A percentile compares a stretch with the other conserved stretches of the same genome.
phyloP scores from a whole-genome alignment of 2,329 filamentous ascomycete genomes.

The Cladosporium sp. region DNA sequence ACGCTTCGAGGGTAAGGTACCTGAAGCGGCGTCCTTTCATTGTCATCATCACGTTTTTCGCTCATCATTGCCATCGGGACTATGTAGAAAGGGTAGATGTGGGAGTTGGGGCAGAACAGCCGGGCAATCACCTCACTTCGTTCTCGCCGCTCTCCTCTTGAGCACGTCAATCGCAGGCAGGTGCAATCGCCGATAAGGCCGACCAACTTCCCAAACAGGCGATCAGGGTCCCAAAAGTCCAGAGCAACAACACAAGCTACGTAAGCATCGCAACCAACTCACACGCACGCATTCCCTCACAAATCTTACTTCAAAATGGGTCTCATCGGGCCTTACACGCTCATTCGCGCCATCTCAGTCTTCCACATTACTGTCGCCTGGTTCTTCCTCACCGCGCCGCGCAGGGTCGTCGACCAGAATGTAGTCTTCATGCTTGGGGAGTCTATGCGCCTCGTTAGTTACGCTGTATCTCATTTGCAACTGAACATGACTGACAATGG shows the following conservation, averaged over 20 bases:
- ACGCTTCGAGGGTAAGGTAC: not conserved
- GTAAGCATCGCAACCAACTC: not conserved
- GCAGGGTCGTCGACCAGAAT: constrained; percentile 72
- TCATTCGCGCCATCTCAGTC: constrained; percentile 78
- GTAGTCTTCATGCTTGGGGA: constrained; percentile 80
- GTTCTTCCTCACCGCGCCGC: constrained; percentile 76
- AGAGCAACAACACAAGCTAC: not conserved
- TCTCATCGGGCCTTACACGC: constrained; percentile 74
- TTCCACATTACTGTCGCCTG: constrained; percentile 83
- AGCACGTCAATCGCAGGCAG: not conserved
- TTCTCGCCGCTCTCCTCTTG: not conserved
- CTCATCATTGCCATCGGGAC: not conserved
- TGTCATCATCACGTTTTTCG: not conserved
- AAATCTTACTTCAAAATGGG: constrained; percentile 58
- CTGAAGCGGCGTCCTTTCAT: constrained; percentile 1
- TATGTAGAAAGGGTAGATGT: not conserved
- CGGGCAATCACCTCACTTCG: not conserved
- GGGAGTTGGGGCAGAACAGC: not conserved
- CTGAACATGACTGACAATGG: not conserved
- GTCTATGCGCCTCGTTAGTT: constrained; percentile 73
- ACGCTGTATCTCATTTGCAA: not conserved
- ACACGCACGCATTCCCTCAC: not conserved
- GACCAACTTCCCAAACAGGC: not conserved
- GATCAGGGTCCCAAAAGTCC: constrained; percentile 10
- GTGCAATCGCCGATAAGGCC: constrained; percentile 2